Percentiles rank a stretch among this genome's conserved stretches.
These are phyloP conservation scores for Tylopilus cervinicoccineus DNA, from an alignment of 768 basidiomycete species.

Conservation along the genomic window DNA sequence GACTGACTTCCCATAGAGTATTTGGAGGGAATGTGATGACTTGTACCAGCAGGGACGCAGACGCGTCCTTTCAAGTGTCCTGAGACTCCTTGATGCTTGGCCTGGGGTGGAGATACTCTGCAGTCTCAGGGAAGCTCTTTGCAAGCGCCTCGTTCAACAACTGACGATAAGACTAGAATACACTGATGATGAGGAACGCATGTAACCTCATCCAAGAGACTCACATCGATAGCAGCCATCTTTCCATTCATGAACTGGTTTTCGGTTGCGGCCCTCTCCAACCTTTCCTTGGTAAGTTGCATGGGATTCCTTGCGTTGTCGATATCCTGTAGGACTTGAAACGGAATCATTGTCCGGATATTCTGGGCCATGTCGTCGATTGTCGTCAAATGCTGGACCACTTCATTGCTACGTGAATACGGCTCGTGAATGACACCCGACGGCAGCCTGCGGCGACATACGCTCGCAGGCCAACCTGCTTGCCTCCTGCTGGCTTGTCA, in stretches of 20 bases:
- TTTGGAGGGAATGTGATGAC: background rate
- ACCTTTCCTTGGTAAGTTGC: constrained; percentile 72
- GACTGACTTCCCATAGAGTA: constrained; percentile 13
- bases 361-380: constrained; percentile 68
- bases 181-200: constrained; percentile 1
- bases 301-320: constrained; percentile 79
- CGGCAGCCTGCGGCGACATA: constrained; percentile 30
- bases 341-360: constrained; percentile 61
- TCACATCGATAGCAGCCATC: constrained; percentile 70
- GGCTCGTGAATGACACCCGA: background rate
- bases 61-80: constrained; percentile 7
- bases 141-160: constrained; percentile 65
- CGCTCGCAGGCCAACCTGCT: constrained; percentile 77
- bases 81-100: constrained; percentile 5
- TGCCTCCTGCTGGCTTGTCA: constrained; percentile 64
- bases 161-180: constrained; percentile 59
- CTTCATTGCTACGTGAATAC: constrained; percentile 55
- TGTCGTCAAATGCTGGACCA: constrained; percentile 59
- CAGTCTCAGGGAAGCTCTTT: constrained; percentile 65
- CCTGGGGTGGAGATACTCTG: constrained; percentile 21
- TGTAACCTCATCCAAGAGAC: constrained; percentile 16
- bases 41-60: background rate
- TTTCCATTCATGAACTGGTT: constrained; percentile 93
- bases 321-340: constrained; percentile 74
- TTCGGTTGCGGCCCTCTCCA: constrained; percentile 82